Base-by-base conservation (phyloP, 1,284 basidiomycete species). In the Inonotus hispidus region DNA sequence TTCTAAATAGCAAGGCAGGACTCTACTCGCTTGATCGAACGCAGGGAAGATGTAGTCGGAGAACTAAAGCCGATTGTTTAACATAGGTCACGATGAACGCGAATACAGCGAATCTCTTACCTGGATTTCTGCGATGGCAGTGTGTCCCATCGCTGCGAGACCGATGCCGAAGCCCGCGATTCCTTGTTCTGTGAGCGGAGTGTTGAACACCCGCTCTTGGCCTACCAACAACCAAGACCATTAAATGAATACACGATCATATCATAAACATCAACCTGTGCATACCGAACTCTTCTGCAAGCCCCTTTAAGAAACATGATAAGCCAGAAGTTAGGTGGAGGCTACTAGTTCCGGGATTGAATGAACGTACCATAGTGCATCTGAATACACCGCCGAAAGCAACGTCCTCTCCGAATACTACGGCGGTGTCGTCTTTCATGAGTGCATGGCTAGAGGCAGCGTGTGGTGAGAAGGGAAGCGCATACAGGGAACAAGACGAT, bases 161-260 rank as follows among this genome's bases (percentile, higher is more conserved):
- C 95, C 95, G 56, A 98, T 94, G 0, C 90, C 95, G 68, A 98
- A 97, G 7, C 95, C 95, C 47, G 92, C 93, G 59, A 98, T 96
- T 4, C 95, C 95, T 73, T 98, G 93, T 70, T 96, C 94, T 0
- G 92, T 95, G 58, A 96, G 72, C 4, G 94, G 93, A 0, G 94
- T 96, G 73, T 97, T 96, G 75, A 97, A 96, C n/a, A 97, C 92
- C 46, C 94, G 84, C 73, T 95, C 92, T 54, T 86, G 83, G 39
- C 93, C 92, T 93, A 68, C 93, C 92, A 93, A 68, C 32, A 27
- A 49, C 43, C 41, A 59, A 58, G 47, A 45, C 16, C 21, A 29
- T 16, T 41, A 16, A 52, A 35, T 49, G 8, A 50, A 32, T 59
- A 41, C 56, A 37, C 27, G 59, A 59, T 16, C 50, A 21, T 62